Conservation (phyloP, 331 rosid species). For the Acacia pycnantha region DNA sequence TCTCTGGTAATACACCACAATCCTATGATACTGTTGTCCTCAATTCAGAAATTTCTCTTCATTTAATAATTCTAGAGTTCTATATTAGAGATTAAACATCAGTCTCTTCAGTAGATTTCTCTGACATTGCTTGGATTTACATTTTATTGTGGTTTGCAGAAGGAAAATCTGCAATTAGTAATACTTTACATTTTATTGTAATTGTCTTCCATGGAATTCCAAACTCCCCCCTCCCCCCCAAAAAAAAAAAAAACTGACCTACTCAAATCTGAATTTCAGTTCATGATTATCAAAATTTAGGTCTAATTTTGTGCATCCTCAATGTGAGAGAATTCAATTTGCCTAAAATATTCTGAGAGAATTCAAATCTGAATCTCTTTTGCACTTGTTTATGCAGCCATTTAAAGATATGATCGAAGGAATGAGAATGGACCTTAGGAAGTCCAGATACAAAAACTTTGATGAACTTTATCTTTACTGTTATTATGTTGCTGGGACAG, state of each 20-base stretch:
- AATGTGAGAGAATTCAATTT: neutral
- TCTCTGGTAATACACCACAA: neutral
- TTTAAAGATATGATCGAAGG: conserved; percentile 62
- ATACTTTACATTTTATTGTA: neutral
- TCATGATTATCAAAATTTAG: neutral
- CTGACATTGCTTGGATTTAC: neutral
- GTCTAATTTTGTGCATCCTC: neutral
- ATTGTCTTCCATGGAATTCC: neutral
- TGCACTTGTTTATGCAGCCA: conserved; percentile 39
- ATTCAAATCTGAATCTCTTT: neutral
- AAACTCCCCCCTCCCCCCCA: too few species aligned
- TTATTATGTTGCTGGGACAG: conserved; percentile 65
- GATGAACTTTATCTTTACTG: conserved; percentile 62
- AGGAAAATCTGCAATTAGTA: neutral
- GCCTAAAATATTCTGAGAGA: neutral
- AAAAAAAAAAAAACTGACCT: neutral
- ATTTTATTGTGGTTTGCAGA: neutral
- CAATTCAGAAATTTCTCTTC: neutral
- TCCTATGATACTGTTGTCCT: neutral
- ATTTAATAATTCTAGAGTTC: neutral
- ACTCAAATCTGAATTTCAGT: neutral
- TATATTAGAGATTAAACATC: neutral
- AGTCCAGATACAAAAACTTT: conserved; percentile 52
- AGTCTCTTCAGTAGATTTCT: neutral
- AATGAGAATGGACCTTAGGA: conserved; percentile 56